These are phyloP conservation scores for Paspalum notatum DNA, from an alignment of 176 grass and related monocot genomes.

Conservation along the genomic window DNA sequence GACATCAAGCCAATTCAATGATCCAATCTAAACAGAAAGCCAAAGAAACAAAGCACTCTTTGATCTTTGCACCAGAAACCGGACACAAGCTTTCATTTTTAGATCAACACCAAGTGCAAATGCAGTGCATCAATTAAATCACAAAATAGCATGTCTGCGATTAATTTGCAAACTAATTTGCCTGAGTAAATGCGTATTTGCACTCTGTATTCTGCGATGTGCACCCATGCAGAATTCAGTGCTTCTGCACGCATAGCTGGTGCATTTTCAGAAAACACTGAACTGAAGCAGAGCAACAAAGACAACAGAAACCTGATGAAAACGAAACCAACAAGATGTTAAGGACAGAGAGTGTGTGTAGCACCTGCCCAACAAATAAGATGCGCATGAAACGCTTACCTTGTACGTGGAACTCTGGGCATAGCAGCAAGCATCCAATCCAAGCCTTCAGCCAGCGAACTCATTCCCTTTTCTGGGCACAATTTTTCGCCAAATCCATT, in stretches of 20 bases:
- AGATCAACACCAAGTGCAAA: not conserved
- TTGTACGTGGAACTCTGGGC: too few relatives aligned
- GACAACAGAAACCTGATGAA: not conserved
- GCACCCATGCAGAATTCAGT: not conserved
- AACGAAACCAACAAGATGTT: too few relatives aligned
- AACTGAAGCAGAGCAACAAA: not conserved
- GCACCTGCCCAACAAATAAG: not conserved
- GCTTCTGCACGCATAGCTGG: too few relatives aligned
- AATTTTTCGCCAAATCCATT: not conserved
- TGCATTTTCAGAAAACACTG: not conserved
- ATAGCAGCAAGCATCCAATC: not conserved
- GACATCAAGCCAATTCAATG: not conserved
- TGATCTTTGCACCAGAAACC: not conserved
- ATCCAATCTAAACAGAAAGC: not conserved
- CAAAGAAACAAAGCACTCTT: not conserved
- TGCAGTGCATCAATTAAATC: not conserved
- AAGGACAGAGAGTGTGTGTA: too few relatives aligned
- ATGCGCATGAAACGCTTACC: not conserved
- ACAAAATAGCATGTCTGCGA: not conserved
- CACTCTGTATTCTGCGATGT: not conserved
- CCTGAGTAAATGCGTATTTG: not conserved
- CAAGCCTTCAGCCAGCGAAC: not conserved
- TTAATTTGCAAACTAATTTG: too few relatives aligned
- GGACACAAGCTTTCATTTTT: not conserved
- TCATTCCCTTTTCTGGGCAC: not conserved